Percentiles rank a stretch among this genome's conserved stretches.
Conservation (phyloP, 1,284 basidiomycete species). For the Apiotrichum mycotoxinovorans region DNA sequence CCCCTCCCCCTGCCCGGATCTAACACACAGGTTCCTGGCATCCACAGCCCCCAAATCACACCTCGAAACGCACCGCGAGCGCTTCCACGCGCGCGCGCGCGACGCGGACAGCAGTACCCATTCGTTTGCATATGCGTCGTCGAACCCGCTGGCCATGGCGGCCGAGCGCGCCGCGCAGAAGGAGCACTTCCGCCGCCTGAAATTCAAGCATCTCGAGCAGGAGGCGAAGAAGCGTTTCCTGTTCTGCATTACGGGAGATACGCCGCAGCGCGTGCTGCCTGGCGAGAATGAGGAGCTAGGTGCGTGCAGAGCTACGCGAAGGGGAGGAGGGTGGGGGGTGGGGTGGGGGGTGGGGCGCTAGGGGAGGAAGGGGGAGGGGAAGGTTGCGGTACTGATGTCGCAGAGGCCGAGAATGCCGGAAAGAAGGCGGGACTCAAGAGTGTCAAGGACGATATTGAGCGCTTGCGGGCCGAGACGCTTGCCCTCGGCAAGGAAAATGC, state of each 20-base stretch:
- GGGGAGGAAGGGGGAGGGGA: background rate
- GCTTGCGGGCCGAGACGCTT: conserved; percentile 61
- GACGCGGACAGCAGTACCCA: no score
- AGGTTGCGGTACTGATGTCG: background rate
- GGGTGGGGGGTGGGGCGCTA: background rate
- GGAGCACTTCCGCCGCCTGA: conserved; percentile 72
- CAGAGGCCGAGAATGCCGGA: conserved; percentile 60
- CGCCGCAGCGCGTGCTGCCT: conserved; percentile 67
- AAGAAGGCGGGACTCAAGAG: conserved; percentile 66
- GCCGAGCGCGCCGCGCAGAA: conserved; percentile 44
- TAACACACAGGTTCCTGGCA: conserved; percentile 1
- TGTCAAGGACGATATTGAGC: conserved; percentile 61
- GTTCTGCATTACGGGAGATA: conserved; percentile 72
- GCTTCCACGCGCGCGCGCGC: conserved; percentile 34
- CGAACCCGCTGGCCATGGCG: conserved; percentile 40
- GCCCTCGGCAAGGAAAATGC: conserved; percentile 34
- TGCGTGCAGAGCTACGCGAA: no score
- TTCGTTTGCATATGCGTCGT: no score
- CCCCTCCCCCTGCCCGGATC: background rate
- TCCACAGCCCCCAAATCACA: conserved; percentile 18
- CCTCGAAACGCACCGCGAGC: conserved; percentile 29
- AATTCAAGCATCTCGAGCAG: conserved; percentile 79
- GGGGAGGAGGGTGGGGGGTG: background rate
- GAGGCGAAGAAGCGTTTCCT: conserved; percentile 82
- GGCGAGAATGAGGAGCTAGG: conserved; percentile 65